A percentile compares a stretch with the other conserved stretches of the same genome.
Conservation (phyloP, 129 eudicot species). For the Flaveria ramosissima region DNA sequence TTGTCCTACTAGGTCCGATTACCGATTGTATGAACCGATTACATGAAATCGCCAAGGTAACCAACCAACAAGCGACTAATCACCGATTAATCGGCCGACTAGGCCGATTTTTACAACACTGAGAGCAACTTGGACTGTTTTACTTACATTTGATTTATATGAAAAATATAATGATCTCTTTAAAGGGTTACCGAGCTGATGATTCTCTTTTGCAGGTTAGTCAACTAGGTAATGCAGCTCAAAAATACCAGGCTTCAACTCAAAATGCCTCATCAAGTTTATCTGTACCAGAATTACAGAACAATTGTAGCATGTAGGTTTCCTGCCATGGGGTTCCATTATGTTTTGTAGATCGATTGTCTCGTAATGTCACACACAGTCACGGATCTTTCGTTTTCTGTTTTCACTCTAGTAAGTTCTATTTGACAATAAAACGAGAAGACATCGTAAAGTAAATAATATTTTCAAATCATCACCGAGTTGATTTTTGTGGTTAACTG, state of each 20-base stretch:
- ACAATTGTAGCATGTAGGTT: conserved; percentile 90
- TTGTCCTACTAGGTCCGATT: no score
- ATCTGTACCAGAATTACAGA: conserved; percentile 86
- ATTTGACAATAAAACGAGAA: not conserved
- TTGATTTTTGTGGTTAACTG: conserved; percentile 9
- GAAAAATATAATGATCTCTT: not conserved
- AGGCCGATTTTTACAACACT: no score
- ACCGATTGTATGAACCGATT: no score
- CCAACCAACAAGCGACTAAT: no score
- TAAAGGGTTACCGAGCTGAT: conserved; percentile 6
- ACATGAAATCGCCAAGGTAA: no score
- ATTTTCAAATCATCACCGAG: not conserved
- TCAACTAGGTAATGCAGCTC: conserved; percentile 94
- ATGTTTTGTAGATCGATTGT: not conserved
- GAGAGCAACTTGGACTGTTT: not conserved
- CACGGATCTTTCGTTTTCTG: not conserved
- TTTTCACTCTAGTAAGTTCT: not conserved
- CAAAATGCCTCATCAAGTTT: conserved; percentile 70
- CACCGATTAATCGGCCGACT: no score
- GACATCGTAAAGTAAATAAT: not conserved
- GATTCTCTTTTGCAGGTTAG: conserved; percentile 63
- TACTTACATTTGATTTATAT: not conserved
- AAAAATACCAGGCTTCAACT: conserved; percentile 89
- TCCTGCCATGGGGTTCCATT: not conserved
- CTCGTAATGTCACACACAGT: conserved; percentile 8